These are phyloP conservation scores for Populus tremula DNA, from an alignment of 345 rosid species.

Conservation along the genomic window DNA sequence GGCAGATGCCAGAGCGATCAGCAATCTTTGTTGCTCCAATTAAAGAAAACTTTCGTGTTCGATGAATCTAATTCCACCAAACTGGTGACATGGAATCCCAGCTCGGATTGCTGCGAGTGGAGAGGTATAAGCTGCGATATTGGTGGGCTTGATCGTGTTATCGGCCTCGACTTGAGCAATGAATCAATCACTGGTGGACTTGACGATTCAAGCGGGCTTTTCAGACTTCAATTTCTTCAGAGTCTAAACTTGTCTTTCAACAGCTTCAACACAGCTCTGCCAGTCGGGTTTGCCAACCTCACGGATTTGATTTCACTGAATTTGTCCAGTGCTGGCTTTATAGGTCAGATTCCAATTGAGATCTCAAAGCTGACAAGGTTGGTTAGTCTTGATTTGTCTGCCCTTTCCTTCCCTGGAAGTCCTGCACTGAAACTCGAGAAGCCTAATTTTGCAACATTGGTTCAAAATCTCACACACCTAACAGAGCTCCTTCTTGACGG, in stretches of 20 bases:
- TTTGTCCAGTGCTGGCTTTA: slow-evolving; percentile 43
- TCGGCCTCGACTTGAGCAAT: slow-evolving; percentile 37
- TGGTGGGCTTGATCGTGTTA: slow-evolving; percentile 32
- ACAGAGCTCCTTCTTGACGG: slow-evolving; percentile 36
- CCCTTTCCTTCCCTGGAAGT: neutral
- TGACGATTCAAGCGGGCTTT: slow-evolving; percentile 34
- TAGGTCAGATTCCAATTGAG: slow-evolving; percentile 34
- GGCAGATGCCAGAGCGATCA: slow-evolving; percentile 38
- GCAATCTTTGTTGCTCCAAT: slow-evolving; percentile 29
- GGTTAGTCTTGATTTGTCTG: slow-evolving; percentile 39
- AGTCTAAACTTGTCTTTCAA: slow-evolving; percentile 42
- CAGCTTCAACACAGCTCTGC: slow-evolving; percentile 18
- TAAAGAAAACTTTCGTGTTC: slow-evolving; percentile 28
- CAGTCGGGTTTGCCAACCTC: slow-evolving; percentile 31
- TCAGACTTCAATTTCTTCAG: slow-evolving; percentile 36
- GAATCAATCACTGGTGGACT: slow-evolving; percentile 33
- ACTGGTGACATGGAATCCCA: slow-evolving; percentile 31
- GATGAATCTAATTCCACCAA: neutral
- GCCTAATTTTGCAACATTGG: slow-evolving; percentile 27
- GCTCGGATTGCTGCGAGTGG: slow-evolving; percentile 39
- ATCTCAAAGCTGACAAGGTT: slow-evolving; percentile 37
- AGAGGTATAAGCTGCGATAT: slow-evolving; percentile 41
- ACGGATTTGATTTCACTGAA: slow-evolving; percentile 29
- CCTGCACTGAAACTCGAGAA: slow-evolving; percentile 24
- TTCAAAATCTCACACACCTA: slow-evolving; percentile 22